Base-by-base conservation (phyloP, 2,329 filamentous ascomycete genomes). In the Alternaria alternata region DNA sequence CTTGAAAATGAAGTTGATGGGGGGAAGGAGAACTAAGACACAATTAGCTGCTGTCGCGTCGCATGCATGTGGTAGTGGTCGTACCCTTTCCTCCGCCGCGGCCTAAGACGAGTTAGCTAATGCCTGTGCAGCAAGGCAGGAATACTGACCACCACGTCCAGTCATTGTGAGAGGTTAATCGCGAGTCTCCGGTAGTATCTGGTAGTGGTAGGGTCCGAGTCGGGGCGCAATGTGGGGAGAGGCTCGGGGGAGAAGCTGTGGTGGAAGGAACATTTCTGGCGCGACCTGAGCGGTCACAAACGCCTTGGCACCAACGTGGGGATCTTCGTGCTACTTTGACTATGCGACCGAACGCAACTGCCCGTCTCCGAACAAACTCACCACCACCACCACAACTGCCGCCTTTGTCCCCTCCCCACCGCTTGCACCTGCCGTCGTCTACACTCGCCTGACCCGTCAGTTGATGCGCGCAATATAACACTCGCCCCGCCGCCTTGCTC, bases 1-100 rank as follows among this genome's bases (percentile, higher is more conserved):
- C 85, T 95, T 96, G 88, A 95, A 95, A 79, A 95, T 94, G 81
- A 93, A 93, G 81, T 95, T 94, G 83, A 92, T 92, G 1, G 90
- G 90, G 60, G 89, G 89, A 68, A 92, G 85, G 65, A 92, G 85
- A 67, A 91, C 90, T 82, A 59, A 2, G 26, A 2, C 11, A 11
- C 24, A n/a, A 47, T 72, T 44, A 71, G 63, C 34, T 62, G 16
- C 57, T 44, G 34, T 60, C 32, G 59, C 44, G 20, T 57, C 36
- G 38, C 26, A 48, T 60, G 57, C 58, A 49, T 30, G 47, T 48
- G 46, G 46, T 44, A 56, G 64, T 47, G 57, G 51, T 51, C 51
- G 57, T 71, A 77, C 76, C 75, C 72, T 78, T 78, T 76, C 82
- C 82, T 74, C 83, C 79, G 59, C 86, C 84, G 73, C 85, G 84